These are phyloP conservation scores for Cajanus cajan DNA, from an alignment of 306 rosid species.

Conservation along the genomic window DNA sequence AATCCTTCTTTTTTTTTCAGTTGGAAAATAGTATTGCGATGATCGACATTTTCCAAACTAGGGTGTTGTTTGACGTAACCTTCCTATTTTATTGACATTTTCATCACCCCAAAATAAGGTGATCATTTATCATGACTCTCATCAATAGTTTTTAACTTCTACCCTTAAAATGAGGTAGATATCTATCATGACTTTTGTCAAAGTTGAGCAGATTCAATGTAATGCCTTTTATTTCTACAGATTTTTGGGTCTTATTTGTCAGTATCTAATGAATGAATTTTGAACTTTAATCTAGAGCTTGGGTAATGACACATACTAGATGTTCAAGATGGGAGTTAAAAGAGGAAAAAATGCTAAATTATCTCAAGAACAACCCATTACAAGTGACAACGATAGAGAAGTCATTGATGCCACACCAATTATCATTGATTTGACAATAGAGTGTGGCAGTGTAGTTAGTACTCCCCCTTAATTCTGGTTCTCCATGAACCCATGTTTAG, in stretches of 20 bases:
- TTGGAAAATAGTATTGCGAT: no score
- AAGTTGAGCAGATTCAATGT: background rate
- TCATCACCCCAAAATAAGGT: no score
- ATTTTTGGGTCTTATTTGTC: background rate
- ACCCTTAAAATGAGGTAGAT: background rate
- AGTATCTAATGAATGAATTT: background rate
- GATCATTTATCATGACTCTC: background rate
- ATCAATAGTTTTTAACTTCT: background rate
- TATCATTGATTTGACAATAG: constrained; percentile 23
- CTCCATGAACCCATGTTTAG: constrained; percentile 28
- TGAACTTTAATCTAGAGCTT: constrained; percentile 31
- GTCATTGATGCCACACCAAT: background rate
- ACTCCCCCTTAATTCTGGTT: constrained; percentile 27
- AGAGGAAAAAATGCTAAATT: background rate
- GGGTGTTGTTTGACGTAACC: no score
- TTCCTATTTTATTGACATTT: no score
- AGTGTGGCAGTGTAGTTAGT: background rate
- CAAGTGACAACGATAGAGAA: background rate
- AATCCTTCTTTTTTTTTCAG: no score
- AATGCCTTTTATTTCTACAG: background rate
- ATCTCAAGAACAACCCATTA: background rate
- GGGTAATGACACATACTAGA: no score
- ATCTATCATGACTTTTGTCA: background rate
- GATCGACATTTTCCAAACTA: no score
- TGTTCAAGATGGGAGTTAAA: constrained; percentile 14